Evolutionary conservation across 2,329 filamentous ascomycete species (phyloP).

Genomic region (Fusarium lyarnte): DNA sequence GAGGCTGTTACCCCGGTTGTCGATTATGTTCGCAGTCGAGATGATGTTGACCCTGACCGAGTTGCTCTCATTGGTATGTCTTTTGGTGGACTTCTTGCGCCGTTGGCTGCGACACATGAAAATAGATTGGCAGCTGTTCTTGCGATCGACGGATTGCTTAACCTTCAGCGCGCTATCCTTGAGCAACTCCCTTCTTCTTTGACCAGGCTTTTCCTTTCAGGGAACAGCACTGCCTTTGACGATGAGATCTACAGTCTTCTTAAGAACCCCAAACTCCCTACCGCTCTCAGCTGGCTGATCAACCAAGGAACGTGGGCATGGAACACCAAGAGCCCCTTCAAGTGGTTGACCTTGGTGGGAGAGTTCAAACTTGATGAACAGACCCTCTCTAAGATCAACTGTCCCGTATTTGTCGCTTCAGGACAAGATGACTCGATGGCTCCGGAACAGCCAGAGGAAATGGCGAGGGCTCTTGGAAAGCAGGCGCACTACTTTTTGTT

Average conservation of each 20-base stretch:
- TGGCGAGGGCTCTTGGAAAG: background rate
- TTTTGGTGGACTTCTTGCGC: slow-evolving; percentile 52
- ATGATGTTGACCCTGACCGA: slow-evolving; percentile 45
- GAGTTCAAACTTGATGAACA: slow-evolving; percentile 19
- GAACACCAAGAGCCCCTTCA: background rate
- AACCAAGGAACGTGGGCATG: slow-evolving; percentile 2
- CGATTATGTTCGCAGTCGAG: slow-evolving; percentile 46
- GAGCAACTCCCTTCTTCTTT: background rate
- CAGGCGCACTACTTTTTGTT: background rate
- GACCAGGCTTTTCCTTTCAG: background rate
- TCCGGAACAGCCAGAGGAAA: background rate
- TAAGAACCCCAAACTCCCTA: background rate
- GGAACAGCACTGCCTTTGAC: background rate
- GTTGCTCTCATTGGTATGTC: slow-evolving; percentile 54
- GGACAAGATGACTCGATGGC: background rate
- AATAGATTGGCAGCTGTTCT: slow-evolving; percentile 50
- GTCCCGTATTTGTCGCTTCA: background rate
- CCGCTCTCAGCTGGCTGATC: background rate
- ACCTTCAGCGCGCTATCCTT: background rate
- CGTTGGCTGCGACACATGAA: slow-evolving; percentile 55
- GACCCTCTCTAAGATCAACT: slow-evolving; percentile 16
- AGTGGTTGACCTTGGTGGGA: background rate
- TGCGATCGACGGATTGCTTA: background rate
- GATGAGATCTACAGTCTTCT: background rate
- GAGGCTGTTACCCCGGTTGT: slow-evolving; percentile 52